Evolutionary conservation across 2,329 filamentous ascomycete genomes (phyloP).

Genomic region (Talaromyces sp.): DNA sequence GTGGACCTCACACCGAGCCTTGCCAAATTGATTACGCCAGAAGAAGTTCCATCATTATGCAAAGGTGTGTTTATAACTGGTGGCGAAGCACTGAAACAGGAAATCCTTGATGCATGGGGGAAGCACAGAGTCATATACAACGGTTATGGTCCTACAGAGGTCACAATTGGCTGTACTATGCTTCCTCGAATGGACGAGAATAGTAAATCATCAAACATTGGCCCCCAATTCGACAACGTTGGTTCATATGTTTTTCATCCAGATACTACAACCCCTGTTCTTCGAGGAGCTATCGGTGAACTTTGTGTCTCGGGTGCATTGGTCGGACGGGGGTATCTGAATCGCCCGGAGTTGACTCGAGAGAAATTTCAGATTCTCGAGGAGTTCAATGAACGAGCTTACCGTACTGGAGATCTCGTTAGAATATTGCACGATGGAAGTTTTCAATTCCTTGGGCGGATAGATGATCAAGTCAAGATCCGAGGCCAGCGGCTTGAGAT

Average conservation of each 20-base stretch:
- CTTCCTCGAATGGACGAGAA: slow-evolving; percentile 72
- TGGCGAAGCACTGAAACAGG: slow-evolving; percentile 80
- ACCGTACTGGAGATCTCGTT: slow-evolving; percentile 85
- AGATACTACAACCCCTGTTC: slow-evolving; percentile 63
- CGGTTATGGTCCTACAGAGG: slow-evolving; percentile 86
- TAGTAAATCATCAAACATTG: slow-evolving; percentile 83
- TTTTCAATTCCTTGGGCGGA: slow-evolving; percentile 81
- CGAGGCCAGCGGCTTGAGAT: slow-evolving; percentile 85
- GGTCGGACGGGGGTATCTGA: slow-evolving; percentile 85
- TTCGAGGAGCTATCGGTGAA: slow-evolving; percentile 77
- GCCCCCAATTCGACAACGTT: slow-evolving; percentile 79
- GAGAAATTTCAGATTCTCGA: slow-evolving; percentile 68
- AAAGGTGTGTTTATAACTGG: slow-evolving; percentile 89
- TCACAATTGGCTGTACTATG: slow-evolving; percentile 89
- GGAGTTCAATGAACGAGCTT: slow-evolving; percentile 58
- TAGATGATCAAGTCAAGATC: slow-evolving; percentile 88
- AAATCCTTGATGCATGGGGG: slow-evolving; percentile 84
- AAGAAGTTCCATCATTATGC: slow-evolving; percentile 74
- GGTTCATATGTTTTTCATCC: slow-evolving; percentile 73
- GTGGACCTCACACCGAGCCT: slow-evolving; percentile 88
- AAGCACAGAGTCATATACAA: slow-evolving; percentile 79
- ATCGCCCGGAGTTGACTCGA: slow-evolving; percentile 68
- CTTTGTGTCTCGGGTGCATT: slow-evolving; percentile 82
- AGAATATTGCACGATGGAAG: slow-evolving; percentile 72
- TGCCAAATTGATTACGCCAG: slow-evolving; percentile 69